A percentile compares a stretch with the other conserved stretches of the same genome.
phyloP scores from a whole-genome alignment of 2,329 filamentous ascomycete species.

The Fusarium pseudograminearum region DNA sequence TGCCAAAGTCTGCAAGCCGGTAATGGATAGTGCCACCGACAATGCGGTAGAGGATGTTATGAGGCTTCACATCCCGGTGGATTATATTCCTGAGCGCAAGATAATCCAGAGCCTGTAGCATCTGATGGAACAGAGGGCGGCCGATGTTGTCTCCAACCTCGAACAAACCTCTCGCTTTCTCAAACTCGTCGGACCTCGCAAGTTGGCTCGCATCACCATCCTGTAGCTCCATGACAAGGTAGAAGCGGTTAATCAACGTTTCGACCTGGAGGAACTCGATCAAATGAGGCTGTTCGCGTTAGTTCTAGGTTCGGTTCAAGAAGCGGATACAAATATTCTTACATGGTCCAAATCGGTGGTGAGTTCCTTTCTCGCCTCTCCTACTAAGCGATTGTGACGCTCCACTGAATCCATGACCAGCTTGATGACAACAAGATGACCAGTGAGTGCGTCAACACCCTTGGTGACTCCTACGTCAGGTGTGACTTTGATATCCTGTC shows the following conservation, averaged over 20 bases:
- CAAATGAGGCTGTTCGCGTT: background rate
- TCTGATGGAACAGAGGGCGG: background rate
- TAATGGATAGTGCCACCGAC: background rate
- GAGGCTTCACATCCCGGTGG: slow-evolving; percentile 6
- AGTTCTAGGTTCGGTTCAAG: background rate
- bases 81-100: background rate
- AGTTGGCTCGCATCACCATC: background rate
- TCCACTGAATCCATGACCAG: background rate
- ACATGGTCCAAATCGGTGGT: slow-evolving; percentile 1
- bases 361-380: background rate
- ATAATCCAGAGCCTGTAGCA: slow-evolving; percentile 13
- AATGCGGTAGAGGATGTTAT: background rate
- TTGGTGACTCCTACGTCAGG: background rate
- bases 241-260: accelerated
- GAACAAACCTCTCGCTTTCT: background rate
- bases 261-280: slow-evolving; percentile 6
- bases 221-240: slow-evolving; percentile 2
- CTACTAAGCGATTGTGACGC: background rate
- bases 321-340: background rate
- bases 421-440: slow-evolving; percentile 5
- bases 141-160: background rate
- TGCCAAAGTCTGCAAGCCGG: background rate
- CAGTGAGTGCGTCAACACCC: background rate
- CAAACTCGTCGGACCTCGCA: background rate
- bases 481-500: background rate